Evolutionary conservation across 1,284 basidiomycete species (phyloP).

Genomic region (Rhodotorula sp.): DNA sequence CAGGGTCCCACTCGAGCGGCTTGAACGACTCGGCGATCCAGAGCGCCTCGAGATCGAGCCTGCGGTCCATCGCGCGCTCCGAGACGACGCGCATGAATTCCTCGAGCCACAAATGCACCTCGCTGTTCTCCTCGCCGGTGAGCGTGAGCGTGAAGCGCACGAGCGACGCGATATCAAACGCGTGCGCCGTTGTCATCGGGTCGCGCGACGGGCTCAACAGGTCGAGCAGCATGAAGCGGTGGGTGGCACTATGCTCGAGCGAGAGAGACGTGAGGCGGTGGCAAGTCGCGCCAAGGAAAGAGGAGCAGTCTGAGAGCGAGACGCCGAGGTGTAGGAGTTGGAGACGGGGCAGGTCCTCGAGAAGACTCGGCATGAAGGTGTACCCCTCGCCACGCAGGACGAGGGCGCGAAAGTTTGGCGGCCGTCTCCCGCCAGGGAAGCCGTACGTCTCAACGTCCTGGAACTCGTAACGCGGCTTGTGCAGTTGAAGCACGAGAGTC

Average conservation of each 20-base stretch:
- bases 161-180: neutral
- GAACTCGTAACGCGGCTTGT: no score
- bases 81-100: neutral
- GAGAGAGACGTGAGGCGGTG: neutral
- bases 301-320: no score
- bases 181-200: neutral
- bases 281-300: neutral
- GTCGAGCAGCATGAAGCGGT: no score
- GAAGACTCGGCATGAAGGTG: no score
- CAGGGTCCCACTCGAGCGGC: neutral
- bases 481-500: neutral
- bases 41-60: neutral
- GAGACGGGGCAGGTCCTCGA: neutral
- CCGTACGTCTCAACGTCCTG: neutral
- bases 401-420: neutral
- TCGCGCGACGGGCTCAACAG: no score
- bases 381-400: neutral
- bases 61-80: neutral
- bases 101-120: neutral
- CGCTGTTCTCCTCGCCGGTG: neutral
- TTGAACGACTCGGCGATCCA: neutral
- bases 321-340: neutral
- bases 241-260: neutral
- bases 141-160: neutral
- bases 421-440: neutral